Base-by-base conservation (phyloP, 768 basidiomycete species). In the Phlebiopsis gigantea region DNA sequence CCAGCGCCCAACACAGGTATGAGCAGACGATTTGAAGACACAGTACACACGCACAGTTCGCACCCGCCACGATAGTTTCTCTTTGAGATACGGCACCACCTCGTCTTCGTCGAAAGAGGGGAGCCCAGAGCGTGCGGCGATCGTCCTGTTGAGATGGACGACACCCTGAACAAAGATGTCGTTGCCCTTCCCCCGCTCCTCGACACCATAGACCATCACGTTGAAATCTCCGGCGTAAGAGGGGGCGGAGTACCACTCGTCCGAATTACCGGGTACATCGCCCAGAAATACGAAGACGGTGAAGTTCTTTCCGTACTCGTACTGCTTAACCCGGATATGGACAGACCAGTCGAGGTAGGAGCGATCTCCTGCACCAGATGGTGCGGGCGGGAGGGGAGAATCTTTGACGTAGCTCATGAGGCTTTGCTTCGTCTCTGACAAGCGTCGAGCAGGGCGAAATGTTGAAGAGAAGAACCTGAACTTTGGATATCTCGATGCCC, bases 211-310 rank as follows among this genome's bases (percentile, higher is more conserved):
- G 63, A 75, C 77, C 60, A 80, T 80, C 21, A 72, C 74, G 55
- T 70, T 65, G 63, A 76, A 73, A 0, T 73, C 66, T n/a, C 78
- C 46, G 22, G 19, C 80, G 39, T 78, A 51, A 74, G 58, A 73
- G 74, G 53, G 68, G 64, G 57, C 56, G 6, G 19, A 15, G 8
- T 28, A 28, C 50, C 50, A 51, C 15, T 51, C 30, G 50, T 39
- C 14, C 17, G 71, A 64, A 50, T 79, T 70, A 21, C 64, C 66
- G 10, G 74, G 74, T 14, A 74, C 72, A 3, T 57, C 59, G 1
- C 77, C 79, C 3, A 82, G 66, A 75, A 81, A 81, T 48, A 82
- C 58, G 21, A 75, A 62, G 24, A 81, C 69, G n/a, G 68, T 66
- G 62, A 77, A 80, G 64, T 75, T 76, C 4, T 66, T 51, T 1